A percentile compares a stretch with the other conserved stretches of the same genome.
Evolutionary conservation across 352 stramenopile genomes (phyloP).

Genomic region (Globisporangium nagaii): DNA sequence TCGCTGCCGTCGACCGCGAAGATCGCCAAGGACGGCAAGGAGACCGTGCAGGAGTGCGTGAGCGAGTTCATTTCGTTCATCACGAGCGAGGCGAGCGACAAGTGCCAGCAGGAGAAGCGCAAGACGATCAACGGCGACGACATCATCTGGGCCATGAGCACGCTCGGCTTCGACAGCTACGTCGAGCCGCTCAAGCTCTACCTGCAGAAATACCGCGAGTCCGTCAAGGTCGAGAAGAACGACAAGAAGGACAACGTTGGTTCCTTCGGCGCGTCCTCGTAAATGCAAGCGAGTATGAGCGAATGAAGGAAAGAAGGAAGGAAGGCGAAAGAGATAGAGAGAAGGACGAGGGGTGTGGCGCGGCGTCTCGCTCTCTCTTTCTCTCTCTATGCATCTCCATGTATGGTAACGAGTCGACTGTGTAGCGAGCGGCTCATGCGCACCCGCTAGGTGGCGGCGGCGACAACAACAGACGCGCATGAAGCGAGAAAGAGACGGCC

Average conservation of each 20-base stretch:
- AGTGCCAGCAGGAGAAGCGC: slow-evolving; percentile 99
- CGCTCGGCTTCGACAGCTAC: slow-evolving; percentile 99
- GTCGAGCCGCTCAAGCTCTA: slow-evolving; percentile 99
- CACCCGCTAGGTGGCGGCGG: too few relatives aligned
- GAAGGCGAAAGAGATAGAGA: not conserved
- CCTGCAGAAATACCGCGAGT: slow-evolving; percentile 97
- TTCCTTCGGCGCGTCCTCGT: slow-evolving; percentile 80
- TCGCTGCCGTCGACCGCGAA: slow-evolving; percentile 97
- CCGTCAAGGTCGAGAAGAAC: slow-evolving; percentile 88
- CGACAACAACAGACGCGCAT: too few relatives aligned
- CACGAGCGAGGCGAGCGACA: slow-evolving; percentile 97
- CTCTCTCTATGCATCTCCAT: not conserved
- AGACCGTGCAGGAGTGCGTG: slow-evolving; percentile 99
- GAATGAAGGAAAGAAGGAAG: not conserved
- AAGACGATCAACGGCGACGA: slow-evolving; percentile 99
- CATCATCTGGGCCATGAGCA: slow-evolving; percentile 99
- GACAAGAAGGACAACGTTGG: slow-evolving; percentile 90
- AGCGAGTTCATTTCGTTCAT: slow-evolving; percentile 99
- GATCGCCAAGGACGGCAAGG: slow-evolving; percentile 99
- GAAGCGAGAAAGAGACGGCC: not conserved
- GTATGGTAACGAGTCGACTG: slow-evolving; percentile 8
- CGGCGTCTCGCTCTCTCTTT: not conserved
- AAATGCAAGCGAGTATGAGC: too few relatives aligned
- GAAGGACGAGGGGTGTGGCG: not conserved
- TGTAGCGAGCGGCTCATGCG: too few relatives aligned